Conservation (phyloP, 176 grass and related monocot species). For the Oryza coarctata region DNA sequence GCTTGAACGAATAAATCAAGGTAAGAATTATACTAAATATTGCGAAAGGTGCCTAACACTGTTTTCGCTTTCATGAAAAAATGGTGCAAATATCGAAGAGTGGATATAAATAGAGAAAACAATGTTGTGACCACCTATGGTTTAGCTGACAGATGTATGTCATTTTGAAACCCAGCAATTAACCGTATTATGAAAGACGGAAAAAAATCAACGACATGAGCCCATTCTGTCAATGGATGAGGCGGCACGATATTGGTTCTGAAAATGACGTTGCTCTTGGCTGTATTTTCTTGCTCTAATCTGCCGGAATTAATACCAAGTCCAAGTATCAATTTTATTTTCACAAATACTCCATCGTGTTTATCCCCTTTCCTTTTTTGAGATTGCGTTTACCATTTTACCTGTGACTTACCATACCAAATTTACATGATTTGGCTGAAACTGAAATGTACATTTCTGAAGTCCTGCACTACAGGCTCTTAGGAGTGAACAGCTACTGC, state of each 20-base stretch:
- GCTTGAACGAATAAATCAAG: constrained; percentile 36
- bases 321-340: neutral
- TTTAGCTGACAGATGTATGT: neutral
- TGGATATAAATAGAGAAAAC: neutral
- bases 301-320: neutral
- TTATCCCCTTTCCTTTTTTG: neutral
- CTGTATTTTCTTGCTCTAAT: neutral
- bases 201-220: neutral
- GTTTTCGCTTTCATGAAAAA: neutral
- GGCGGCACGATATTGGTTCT: neutral
- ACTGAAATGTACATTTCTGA: neutral
- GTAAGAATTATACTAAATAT: neutral
- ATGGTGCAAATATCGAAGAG: neutral
- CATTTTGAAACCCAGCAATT: neutral
- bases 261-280: neutral
- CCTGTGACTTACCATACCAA: neutral
- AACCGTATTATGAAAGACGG: no score
- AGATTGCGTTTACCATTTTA: neutral
- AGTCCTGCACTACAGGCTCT: neutral
- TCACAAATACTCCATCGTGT: neutral
- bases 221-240: neutral
- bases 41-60: neutral
- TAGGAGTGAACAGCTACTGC: neutral
- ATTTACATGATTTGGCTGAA: neutral
- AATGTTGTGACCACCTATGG: neutral